Conservation (phyloP, 1,139 yeast species). For the Zygosaccharomyces pseudobailii region DNA sequence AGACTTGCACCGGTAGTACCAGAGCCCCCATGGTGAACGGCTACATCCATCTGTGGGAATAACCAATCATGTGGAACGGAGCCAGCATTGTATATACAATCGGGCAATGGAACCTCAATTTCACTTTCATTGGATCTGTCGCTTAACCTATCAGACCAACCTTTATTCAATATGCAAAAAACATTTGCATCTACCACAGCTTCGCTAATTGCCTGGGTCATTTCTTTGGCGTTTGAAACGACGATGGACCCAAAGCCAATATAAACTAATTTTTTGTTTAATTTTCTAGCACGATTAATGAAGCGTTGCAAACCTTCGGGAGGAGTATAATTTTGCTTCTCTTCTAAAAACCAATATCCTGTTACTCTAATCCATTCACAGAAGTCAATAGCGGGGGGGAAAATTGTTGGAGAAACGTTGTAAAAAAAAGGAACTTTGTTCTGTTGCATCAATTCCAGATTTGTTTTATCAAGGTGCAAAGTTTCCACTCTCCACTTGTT, state of each 20-base stretch:
- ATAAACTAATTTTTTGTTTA: conserved; percentile 69
- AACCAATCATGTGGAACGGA: conserved; percentile 92
- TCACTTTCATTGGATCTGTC: conserved; percentile 34
- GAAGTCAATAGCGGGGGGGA: conserved; percentile 91
- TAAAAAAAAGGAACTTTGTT: conserved; percentile 81
- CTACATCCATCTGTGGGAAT: conserved; percentile 83
- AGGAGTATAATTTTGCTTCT: conserved; percentile 58
- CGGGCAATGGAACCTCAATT: conserved; percentile 59
- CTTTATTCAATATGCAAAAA: conserved; percentile 81
- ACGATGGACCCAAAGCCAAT: conserved; percentile 96
- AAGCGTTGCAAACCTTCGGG: conserved; percentile 57
- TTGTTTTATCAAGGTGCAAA: conserved; percentile 63
- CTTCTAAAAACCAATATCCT: conserved; percentile 93
- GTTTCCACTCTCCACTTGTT: conserved; percentile 78
- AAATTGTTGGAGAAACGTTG: conserved; percentile 78
- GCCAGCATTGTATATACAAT: conserved; percentile 63
- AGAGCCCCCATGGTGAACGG: conserved; percentile 96
- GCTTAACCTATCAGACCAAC: conserved; percentile 81
- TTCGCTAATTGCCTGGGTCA: conserved; percentile 72
- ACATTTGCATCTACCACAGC: conserved; percentile 79
- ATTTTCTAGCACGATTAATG: conserved; percentile 55
- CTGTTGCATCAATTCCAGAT: conserved; percentile 65
- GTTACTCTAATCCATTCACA: conserved; percentile 93
- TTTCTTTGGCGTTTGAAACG: conserved; percentile 70
- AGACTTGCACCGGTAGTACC: conserved; percentile 95